Conservation (phyloP, 2,329 filamentous ascomycete genomes). For the Stachybotrys chlorohalonatus region DNA sequence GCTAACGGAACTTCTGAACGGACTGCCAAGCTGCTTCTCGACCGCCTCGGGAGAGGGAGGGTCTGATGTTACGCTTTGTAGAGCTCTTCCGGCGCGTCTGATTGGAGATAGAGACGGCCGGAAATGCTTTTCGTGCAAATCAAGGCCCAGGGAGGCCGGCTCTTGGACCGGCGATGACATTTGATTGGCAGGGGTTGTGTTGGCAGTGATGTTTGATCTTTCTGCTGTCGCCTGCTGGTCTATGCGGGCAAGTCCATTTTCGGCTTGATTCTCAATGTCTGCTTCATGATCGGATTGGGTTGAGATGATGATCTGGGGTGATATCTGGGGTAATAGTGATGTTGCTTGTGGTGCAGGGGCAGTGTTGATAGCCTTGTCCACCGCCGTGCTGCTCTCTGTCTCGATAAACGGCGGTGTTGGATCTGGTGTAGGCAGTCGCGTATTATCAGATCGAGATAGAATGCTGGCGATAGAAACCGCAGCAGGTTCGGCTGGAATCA, state of each 20-base stretch:
- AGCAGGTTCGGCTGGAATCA: not conserved
- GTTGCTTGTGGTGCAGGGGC: not conserved
- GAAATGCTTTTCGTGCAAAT: conserved; percentile 14
- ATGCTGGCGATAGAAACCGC: conserved; percentile 18
- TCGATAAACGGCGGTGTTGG: conserved; percentile 35
- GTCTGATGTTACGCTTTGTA: conserved; percentile 51
- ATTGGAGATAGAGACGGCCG: conserved; percentile 46
- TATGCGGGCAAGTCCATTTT: not conserved
- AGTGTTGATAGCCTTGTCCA: conserved; percentile 7
- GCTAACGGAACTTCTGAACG: conserved; percentile 36
- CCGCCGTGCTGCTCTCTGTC: conserved; percentile 7
- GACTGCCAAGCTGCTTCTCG: conserved; percentile 45
- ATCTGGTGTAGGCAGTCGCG: conserved; percentile 43
- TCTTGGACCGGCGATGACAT: conserved; percentile 27
- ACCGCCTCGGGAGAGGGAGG: conserved; percentile 44
- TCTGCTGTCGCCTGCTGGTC: not conserved
- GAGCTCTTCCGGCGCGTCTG: conserved; percentile 44
- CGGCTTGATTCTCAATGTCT: not conserved
- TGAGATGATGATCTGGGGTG: not conserved
- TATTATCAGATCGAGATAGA: conserved; percentile 28
- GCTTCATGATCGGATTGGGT: not conserved
- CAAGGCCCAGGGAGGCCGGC: conserved; percentile 9
- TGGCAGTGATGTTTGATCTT: conserved; percentile 2
- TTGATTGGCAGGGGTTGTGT: conserved; percentile 27
- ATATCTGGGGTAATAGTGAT: not conserved